A percentile compares a stretch with the other conserved stretches of the same genome.
Evolutionary conservation across 164 flowering plant genomes (phyloP).

Genomic region (Kingdonia uniflora): DNA sequence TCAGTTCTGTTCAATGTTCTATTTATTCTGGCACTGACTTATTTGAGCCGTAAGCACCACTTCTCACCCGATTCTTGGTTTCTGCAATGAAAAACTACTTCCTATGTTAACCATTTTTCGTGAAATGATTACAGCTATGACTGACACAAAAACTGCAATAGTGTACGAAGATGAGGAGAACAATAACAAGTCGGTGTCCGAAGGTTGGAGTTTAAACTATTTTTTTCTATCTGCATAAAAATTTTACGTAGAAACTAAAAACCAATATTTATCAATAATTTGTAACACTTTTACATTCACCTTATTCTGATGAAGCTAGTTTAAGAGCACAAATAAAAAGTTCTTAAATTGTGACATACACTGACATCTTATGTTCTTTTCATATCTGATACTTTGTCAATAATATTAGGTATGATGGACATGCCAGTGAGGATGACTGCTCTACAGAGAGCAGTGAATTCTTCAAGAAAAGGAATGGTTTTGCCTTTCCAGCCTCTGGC

Average conservation of each 20-base stretch:
- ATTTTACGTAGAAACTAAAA: too few species aligned
- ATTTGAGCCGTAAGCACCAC: slow-evolving; percentile 30
- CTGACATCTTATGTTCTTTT: background rate
- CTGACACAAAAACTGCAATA: slow-evolving; percentile 23
- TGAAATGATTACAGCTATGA: slow-evolving; percentile 20
- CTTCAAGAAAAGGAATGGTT: slow-evolving; percentile 45
- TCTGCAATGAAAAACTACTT: background rate
- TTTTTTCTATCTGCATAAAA: too few species aligned
- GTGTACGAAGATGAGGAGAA: slow-evolving; percentile 19
- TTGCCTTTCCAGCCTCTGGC: slow-evolving; percentile 55
- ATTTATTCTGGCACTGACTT: slow-evolving; percentile 42
- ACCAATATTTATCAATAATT: too few species aligned
- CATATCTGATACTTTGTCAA: background rate
- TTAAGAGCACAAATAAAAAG: too few species aligned
- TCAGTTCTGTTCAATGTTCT: slow-evolving; percentile 42
- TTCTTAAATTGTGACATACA: too few species aligned
- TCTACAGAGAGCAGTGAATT: slow-evolving; percentile 7
- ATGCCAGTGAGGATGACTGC: slow-evolving; percentile 15
- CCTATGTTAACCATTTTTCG: background rate
- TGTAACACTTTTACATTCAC: too few species aligned
- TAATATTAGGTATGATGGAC: slow-evolving; percentile 16
- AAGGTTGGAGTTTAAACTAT: slow-evolving; percentile 7
- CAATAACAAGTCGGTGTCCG: slow-evolving; percentile 7
- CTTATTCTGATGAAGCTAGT: too few species aligned
- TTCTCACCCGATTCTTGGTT: background rate